Base-by-base conservation (phyloP, 2,329 filamentous ascomycete genomes). In the Acarospora socialis region DNA sequence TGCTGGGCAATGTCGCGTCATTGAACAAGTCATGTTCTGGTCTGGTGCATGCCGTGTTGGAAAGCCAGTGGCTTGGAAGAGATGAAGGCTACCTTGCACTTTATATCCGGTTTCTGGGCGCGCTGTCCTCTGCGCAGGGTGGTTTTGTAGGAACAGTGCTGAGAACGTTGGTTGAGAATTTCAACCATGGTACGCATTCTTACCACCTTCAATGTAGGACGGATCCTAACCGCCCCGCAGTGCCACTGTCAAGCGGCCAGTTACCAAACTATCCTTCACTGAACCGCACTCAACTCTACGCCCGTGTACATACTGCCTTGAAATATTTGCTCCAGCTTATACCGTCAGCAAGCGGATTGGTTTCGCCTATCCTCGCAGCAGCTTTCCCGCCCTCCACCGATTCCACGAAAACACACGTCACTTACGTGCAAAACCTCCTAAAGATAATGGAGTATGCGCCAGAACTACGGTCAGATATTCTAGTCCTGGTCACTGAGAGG, bases 371-470 rank as follows among this genome's bases (percentile, higher is more conserved):
- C 29, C 55, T 92, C 22, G 57, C 68, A 29, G 55, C 62, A 30
- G 76, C 75, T 24, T 92, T 92, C 38, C 83, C 84, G 1, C 81
- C 74, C 37, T 67, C 79, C 30, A 77, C 77, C 40, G 81, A 92
- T 32, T 73, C 77, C 3, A 77, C 78, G 40, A 76, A 75, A 42
- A 66, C 72, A n/a, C 84, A 93, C 51, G 71, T 87, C 44, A 73
- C 77, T n/a, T 98, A 92, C 48, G 77, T 93, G 36, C 69, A 78
- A 46, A 93, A 95, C 50, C 61, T 95, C 7, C 61, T 95, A 16
- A 71, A 68, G 36, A 62, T 95, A 20, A 75, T 79, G 32, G 66
- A 73, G 29, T 93, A 93, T 49, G 72, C 79, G 2, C 77, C 82
- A 0, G 76, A 81, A 37, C 60, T 94, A 21, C 77, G 77, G 39